Conservation (phyloP, 441 rosid species). For the Euphorbia schlechtendalii region DNA sequence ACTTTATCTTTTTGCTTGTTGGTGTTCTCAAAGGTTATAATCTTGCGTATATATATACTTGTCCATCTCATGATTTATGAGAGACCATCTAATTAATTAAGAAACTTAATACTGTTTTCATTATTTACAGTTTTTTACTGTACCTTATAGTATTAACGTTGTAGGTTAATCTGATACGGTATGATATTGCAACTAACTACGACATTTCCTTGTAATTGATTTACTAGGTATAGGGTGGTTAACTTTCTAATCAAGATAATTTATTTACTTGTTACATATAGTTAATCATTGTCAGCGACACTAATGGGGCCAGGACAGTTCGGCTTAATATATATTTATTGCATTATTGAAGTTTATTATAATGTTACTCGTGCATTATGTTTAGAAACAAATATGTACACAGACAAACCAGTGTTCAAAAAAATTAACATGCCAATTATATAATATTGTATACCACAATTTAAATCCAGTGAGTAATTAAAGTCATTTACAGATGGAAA, state of each 20-base stretch:
- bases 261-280: slow-evolving; percentile 9
- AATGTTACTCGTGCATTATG: slow-evolving; percentile 1
- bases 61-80: not conserved
- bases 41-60: slow-evolving; percentile 7
- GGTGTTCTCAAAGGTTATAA: not conserved
- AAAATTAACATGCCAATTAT: no score
- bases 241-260: slow-evolving; percentile 15
- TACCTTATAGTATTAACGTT: no score
- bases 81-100: slow-evolving; percentile 9
- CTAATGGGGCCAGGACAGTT: slow-evolving; percentile 18
- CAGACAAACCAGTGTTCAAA: slow-evolving; percentile 12
- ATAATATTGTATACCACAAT: no score
- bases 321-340: not conserved
- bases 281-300: no score
- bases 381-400: not conserved
- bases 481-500: no score
- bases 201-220: not conserved
- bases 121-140: not conserved
- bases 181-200: not conserved
- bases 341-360: no score
- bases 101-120: slow-evolving; percentile 6
- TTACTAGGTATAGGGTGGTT: slow-evolving; percentile 9
- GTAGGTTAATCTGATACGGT: no score
- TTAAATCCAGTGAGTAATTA: no score
- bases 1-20: slow-evolving; percentile 2